Base-by-base conservation (phyloP, 169 alveolate genomes). In the Pseudocohnilembus persalinus region DNA sequence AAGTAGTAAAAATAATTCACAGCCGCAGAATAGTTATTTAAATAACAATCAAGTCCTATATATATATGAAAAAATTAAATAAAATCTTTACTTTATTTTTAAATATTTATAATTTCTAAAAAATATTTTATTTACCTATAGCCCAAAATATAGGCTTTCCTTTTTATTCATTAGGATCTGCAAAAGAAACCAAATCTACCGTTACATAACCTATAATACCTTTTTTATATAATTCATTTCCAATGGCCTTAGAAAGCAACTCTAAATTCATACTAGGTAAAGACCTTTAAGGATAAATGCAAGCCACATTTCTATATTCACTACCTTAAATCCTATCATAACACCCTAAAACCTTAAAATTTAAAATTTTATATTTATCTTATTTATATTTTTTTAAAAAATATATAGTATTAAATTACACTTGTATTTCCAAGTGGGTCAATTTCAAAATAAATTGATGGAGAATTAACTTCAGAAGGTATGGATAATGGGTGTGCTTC, bases 161-260 rank as follows among this genome's bases (percentile, higher is more conserved):
- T 72, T 88, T 84, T 0, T 89, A 87, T 33, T 84, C 86, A 15
- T 88, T 81, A 0, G 92, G 91, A 74, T 88, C 95, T 29, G 94
- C 93, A 85, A 93, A 94, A 49, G 95, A 89, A 1, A 96, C 92
- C 79, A 93, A 85, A 84, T 96, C 98, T n/a, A 94, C 91, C 28
- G 97, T 91, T 0, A 94, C 94, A 91, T 94, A 94, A 4, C 98
- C 98, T 33, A 96, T 82, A 28, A 96, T 91, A 29, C 95, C 96
- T 86, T 93, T 95, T 77, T 90, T 92, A 82, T 90, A 94, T 72
- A 96, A 88, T 73, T 91, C 91, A 63, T 87, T 88, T 29, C 96
- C 98, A 11, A 96, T 74, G 77, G 94, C 84, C 74, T 89, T 89
- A 24, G 92, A 88, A 0, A 94, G 83, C 29, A 88, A 77, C 90